A percentile compares a stretch with the other conserved stretches of the same genome.
These are phyloP conservation scores for Malassezia pachydermatis DNA, from an alignment of 1,284 basidiomycete genomes.

Conservation along the genomic window DNA sequence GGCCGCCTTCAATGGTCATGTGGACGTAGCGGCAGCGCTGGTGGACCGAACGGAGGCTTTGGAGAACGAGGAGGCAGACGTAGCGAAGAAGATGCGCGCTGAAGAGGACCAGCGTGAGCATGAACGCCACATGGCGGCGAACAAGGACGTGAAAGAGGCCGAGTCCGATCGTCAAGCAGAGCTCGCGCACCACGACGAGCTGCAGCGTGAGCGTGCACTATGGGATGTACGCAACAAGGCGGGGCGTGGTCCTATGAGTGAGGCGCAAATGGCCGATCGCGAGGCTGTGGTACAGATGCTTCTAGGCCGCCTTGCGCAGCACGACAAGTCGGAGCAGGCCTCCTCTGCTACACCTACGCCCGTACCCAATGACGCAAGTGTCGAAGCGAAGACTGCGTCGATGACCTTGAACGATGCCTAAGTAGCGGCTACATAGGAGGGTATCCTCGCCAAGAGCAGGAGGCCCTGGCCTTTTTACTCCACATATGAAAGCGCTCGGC, in stretches of 20 bases:
- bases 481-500: too few species aligned
- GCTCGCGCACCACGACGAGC: slow-evolving; percentile 16
- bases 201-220: slow-evolving; percentile 29
- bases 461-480: too few species aligned
- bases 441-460: too few species aligned
- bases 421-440: too few species aligned
- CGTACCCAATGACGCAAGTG: too few species aligned
- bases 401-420: too few species aligned
- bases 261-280: slow-evolving; percentile 43
- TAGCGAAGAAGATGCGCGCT: slow-evolving; percentile 18
- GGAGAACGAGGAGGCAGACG: slow-evolving; percentile 18
- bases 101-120: slow-evolving; percentile 17
- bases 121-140: slow-evolving; percentile 3
- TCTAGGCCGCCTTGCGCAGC: slow-evolving; percentile 19
- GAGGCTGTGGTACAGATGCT: slow-evolving; percentile 41
- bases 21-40: slow-evolving; percentile 27
- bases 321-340: slow-evolving; percentile 11
- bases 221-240: slow-evolving; percentile 45
- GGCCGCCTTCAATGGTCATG: slow-evolving; percentile 45
- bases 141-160: neutral
- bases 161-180: slow-evolving; percentile 12
- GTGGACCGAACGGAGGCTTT: slow-evolving; percentile 31
- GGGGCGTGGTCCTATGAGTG: slow-evolving; percentile 44
- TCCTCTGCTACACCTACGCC: too few species aligned
- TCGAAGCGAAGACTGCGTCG: too few species aligned